Base-by-base conservation (phyloP, 257 asterid species). In the Agastache rugosa region DNA sequence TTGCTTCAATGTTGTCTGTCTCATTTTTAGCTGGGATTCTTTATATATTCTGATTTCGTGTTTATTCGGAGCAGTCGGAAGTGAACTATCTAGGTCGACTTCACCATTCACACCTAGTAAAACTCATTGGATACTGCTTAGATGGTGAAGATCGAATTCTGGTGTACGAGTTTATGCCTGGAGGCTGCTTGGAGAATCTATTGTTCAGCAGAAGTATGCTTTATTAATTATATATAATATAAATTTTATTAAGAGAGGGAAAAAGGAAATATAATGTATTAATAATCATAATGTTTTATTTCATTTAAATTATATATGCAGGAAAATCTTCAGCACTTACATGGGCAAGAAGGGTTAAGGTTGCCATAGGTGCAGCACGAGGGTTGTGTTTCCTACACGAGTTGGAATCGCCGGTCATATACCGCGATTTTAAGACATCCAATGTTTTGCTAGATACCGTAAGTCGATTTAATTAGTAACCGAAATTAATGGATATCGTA, bases 351-450 rank as follows among this genome's bases (percentile, higher is more conserved):
- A 83, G 90, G 84, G 82, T 86, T 6, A 83, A 75, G 76, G 75
- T 83, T 16, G 90, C 88, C 1, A 72, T 82, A n/a, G 86, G 80
- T 47, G 86, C 88, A 44, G 90, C 90, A n/a, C 79, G 86, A 48
- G 90, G 88, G 31, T 63, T 86, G 6, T 83, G 86, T 61, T 86
- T 86, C 69, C 72, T 86, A 10, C 90, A 86, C 71, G 82, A 86
- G 54, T 65, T 83, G 2, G 20, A 75, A 55, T 75, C 88, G 8
- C 88, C 90, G 1, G 90, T 86, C 69, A 83, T 86, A 20, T 86
- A 86, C 72, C 86, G 90, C 6, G 90, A 86, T 79, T 86, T 86
- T n/a, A 86, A 86, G 78, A 79, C 90, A 5, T 81, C 88, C 4
- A 86, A 86, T 45, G 82, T 86, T 41, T 83, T 86, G 82, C 71